Percentiles rank a stretch among this genome's conserved stretches.
phyloP scores from a whole-genome alignment of 768 basidiomycete species.

The Dendrothele bispora region DNA sequence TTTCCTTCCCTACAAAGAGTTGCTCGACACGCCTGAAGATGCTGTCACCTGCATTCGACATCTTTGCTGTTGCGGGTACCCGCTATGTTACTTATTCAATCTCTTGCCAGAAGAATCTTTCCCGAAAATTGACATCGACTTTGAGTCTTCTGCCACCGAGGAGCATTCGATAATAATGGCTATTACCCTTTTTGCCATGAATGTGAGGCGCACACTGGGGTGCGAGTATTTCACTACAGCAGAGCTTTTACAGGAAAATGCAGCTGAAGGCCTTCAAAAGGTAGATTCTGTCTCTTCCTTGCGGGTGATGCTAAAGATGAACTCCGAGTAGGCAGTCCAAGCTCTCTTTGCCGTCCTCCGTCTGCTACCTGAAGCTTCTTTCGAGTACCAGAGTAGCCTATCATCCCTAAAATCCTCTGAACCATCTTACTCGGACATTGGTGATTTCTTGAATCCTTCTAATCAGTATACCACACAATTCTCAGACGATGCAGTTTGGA shows the following conservation, averaged over 20 bases:
- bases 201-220: background rate
- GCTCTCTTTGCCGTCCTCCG: conserved; percentile 4
- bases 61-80: conserved; percentile 1
- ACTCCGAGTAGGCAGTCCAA: background rate
- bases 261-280: background rate
- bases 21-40: background rate
- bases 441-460: background rate
- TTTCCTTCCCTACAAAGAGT: conserved; percentile 43
- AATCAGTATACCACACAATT: too few relatives aligned
- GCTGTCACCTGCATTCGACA: conserved; percentile 2
- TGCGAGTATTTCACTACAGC: conserved; percentile 3
- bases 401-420: background rate
- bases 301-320: background rate
- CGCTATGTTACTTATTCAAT: conserved; percentile 9
- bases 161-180: conserved; percentile 2
- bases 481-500: too few relatives aligned
- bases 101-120: background rate
- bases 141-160: background rate
- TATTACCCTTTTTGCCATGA: conserved; percentile 5
- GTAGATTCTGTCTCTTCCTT: background rate
- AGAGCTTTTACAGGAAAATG: background rate
- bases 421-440: too few relatives aligned
- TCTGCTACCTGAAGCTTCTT: background rate
- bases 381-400: background rate
- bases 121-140: background rate